Conservation (phyloP, 441 rosid genomes). For the Arabidopsis lyrata region DNA sequence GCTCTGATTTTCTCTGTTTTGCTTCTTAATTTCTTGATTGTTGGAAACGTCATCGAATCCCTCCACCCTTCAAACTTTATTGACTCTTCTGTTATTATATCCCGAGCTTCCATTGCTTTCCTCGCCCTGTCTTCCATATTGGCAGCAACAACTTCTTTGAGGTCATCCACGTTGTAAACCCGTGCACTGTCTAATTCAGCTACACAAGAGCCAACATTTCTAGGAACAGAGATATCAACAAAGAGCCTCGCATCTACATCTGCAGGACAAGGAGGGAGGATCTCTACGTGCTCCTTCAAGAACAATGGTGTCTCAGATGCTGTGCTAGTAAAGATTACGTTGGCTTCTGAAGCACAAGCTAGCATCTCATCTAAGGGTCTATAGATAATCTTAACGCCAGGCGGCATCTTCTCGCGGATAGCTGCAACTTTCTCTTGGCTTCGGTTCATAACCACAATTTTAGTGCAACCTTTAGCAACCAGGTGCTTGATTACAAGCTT, state of each 20-base stretch:
- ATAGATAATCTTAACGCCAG: conserved; percentile 63
- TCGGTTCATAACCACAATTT: conserved; percentile 58
- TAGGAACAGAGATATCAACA: conserved; percentile 7
- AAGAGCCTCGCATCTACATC: conserved; percentile 1
- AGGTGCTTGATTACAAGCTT: conserved; percentile 84
- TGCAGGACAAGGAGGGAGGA: conserved; percentile 48
- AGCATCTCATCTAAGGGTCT: conserved; percentile 51
- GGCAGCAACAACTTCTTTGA: conserved; percentile 3
- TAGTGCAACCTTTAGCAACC: conserved; percentile 77
- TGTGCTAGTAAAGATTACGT: conserved; percentile 68
- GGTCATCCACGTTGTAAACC: conserved; percentile 13
- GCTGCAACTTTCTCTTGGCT: conserved; percentile 53
- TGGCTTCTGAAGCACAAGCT: background rate
- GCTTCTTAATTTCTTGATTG: conserved; percentile 4
- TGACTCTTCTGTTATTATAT: background rate
- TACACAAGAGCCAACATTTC: conserved; percentile 7
- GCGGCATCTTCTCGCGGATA: conserved; percentile 59
- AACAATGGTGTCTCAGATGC: conserved; percentile 73
- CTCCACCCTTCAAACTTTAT: background rate
- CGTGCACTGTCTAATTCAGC: conserved; percentile 3
- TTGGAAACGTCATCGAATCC: background rate
- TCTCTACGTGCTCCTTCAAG: conserved; percentile 61
- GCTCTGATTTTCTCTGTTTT: background rate
- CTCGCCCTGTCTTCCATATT: background rate
- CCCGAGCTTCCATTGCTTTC: background rate